Evolutionary conservation across 192 early-diverging fungal species (phyloP).

Genomic region (Coemansia sp.): DNA sequence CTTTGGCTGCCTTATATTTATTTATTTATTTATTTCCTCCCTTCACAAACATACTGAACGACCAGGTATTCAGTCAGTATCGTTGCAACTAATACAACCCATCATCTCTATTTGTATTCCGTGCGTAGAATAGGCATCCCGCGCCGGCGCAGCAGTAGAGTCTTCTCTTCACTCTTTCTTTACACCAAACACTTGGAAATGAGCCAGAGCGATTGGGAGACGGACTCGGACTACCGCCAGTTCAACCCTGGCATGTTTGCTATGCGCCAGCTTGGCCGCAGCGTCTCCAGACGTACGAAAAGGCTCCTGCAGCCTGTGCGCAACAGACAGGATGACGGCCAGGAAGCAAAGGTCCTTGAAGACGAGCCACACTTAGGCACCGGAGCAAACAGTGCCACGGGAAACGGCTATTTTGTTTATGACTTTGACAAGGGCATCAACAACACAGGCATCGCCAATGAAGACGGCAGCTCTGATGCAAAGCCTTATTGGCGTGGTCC

Average conservation of each 20-base stretch:
- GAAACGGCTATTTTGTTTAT: slow-evolving; percentile 20
- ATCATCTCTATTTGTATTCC: background rate
- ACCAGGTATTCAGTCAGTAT: background rate
- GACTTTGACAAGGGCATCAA: slow-evolving; percentile 6
- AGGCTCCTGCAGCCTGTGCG: slow-evolving; percentile 24
- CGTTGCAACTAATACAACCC: too few relatives aligned
- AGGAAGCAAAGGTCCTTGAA: background rate
- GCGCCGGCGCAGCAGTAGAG: background rate
- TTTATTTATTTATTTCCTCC: background rate
- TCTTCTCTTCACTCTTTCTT: background rate
- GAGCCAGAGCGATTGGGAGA: slow-evolving; percentile 43
- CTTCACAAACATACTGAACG: background rate
- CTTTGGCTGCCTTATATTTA: background rate
- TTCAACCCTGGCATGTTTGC: slow-evolving; percentile 47
- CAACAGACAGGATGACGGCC: background rate
- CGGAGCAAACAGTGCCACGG: slow-evolving; percentile 5
- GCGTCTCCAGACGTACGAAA: slow-evolving; percentile 39
- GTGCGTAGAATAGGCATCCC: background rate
- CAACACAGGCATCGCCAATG: background rate
- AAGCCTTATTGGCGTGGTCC: slow-evolving; percentile 25
- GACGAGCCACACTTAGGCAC: background rate
- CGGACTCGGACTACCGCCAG: slow-evolving; percentile 45
- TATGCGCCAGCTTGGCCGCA: slow-evolving; percentile 49
- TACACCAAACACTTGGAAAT: slow-evolving; percentile 6
- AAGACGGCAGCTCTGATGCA: background rate